Evolutionary conservation across 352 stramenopile genomes (phyloP).

Genomic region (Globisporangium okanoganense): DNA sequence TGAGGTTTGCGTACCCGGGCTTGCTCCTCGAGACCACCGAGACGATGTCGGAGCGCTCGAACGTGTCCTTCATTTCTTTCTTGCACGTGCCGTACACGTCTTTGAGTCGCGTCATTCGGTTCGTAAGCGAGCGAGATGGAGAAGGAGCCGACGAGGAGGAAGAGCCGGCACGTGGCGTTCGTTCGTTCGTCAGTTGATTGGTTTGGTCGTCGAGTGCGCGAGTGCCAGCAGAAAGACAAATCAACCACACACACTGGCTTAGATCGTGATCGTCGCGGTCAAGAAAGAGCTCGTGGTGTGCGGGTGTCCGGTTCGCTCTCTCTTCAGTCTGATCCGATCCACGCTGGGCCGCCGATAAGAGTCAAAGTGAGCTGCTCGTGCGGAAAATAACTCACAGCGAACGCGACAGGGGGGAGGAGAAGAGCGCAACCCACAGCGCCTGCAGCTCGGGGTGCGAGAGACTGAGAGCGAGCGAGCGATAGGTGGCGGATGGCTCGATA

Average conservation of each 20-base stretch:
- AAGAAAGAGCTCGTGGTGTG: slow-evolving; percentile 3
- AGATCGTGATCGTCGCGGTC: neutral
- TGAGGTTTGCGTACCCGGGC: slow-evolving; percentile 78
- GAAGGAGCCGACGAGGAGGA: no score
- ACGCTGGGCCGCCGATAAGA: slow-evolving; percentile 1
- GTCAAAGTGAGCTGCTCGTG: slow-evolving; percentile 2
- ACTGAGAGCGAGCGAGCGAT: neutral
- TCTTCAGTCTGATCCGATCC: slow-evolving; percentile 5
- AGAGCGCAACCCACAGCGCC: no score
- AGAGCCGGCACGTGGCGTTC: neutral
- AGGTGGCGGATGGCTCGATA: neutral
- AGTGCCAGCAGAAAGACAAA: slow-evolving; percentile 7
- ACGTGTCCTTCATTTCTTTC: slow-evolving; percentile 78
- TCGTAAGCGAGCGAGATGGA: slow-evolving; percentile 2
- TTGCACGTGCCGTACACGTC: slow-evolving; percentile 72
- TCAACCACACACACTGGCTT: slow-evolving; percentile 11
- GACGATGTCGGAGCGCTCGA: slow-evolving; percentile 65
- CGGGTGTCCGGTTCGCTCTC: neutral
- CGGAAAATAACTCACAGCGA: slow-evolving; percentile 14
- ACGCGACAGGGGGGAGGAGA: neutral
- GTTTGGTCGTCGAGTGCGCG: slow-evolving; percentile 4
- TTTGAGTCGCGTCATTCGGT: slow-evolving; percentile 60
- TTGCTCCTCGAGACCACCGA: slow-evolving; percentile 64
- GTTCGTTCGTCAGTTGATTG: neutral
- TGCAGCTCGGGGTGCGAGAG: neutral